phyloP scores from a whole-genome alignment of 257 asterid species.

The Penstemon eatonii region DNA sequence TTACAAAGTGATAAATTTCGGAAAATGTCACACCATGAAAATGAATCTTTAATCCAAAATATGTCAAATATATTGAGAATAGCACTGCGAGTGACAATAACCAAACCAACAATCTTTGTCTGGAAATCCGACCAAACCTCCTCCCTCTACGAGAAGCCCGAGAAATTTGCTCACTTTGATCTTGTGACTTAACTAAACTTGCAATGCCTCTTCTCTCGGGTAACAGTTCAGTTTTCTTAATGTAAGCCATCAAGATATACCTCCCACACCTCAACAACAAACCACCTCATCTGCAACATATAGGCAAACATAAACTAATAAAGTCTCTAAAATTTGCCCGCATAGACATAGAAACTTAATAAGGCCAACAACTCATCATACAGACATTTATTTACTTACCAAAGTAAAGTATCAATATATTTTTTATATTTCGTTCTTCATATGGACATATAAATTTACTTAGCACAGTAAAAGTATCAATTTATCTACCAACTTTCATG shows the following conservation, averaged over 20 bases:
- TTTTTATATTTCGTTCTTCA: too few relatives aligned
- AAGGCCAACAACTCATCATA: background rate
- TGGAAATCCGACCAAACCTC: conserved; percentile 52
- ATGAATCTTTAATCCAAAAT: conserved; percentile 65
- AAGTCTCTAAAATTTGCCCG: background rate
- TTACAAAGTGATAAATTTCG: background rate
- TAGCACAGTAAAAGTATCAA: too few relatives aligned
- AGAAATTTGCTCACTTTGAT: conserved; percentile 42
- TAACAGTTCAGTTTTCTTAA: conserved; percentile 41
- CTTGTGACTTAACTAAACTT: conserved; percentile 24
- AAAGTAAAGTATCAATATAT: too few relatives aligned
- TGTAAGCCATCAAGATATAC: conserved; percentile 51
- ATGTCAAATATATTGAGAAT: conserved; percentile 54
- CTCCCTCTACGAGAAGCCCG: conserved; percentile 52
- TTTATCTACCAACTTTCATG: too few relatives aligned
- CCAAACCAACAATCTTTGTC: conserved; percentile 51
- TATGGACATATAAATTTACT: too few relatives aligned
- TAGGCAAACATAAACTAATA: background rate
- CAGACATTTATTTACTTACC: too few relatives aligned
- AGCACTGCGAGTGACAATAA: conserved; percentile 53
- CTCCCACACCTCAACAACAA: conserved; percentile 31
- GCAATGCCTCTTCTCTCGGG: conserved; percentile 50
- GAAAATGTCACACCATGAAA: conserved; percentile 54
- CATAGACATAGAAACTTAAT: background rate
- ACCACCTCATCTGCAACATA: conserved; percentile 51